Percentiles rank a stretch among this genome's conserved stretches.
phyloP scores from a whole-genome alignment of 2,329 filamentous ascomycete genomes.

The Pyricularia sp. region DNA sequence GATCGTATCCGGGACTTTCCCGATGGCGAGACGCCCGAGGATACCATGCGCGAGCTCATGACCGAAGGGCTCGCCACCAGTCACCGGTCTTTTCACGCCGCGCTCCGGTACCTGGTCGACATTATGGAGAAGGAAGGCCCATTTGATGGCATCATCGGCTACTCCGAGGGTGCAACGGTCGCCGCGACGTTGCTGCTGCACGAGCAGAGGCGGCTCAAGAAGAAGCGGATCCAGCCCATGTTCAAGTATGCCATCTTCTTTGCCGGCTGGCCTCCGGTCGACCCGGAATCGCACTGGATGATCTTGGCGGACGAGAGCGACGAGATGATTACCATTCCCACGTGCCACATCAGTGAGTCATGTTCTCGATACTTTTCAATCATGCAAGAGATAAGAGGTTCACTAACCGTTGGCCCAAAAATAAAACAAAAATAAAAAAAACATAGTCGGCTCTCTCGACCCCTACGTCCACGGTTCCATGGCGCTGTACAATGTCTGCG shows the following conservation, averaged over 20 bases:
- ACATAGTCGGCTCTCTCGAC: slow-evolving; percentile 41
- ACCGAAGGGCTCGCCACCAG: slow-evolving; percentile 20
- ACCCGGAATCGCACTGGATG: slow-evolving; percentile 29
- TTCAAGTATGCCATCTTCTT: slow-evolving; percentile 42
- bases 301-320: slow-evolving; percentile 39
- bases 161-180: slow-evolving; percentile 49
- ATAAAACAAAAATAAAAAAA: not conserved
- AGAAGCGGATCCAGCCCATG: slow-evolving; percentile 24
- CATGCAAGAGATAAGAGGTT: not conserved
- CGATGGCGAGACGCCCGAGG: slow-evolving; percentile 40
- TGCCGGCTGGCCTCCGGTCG: slow-evolving; percentile 43
- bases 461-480: slow-evolving; percentile 52
- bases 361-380: not conserved
- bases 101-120: slow-evolving; percentile 30
- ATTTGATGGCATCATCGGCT: slow-evolving; percentile 48
- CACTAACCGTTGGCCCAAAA: not conserved
- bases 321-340: slow-evolving; percentile 39
- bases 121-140: slow-evolving; percentile 34
- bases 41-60: slow-evolving; percentile 43
- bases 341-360: slow-evolving; percentile 38
- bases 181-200: slow-evolving; percentile 43
- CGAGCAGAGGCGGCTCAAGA: slow-evolving; percentile 30
- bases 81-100: slow-evolving; percentile 26
- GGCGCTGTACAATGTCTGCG: slow-evolving; percentile 52
- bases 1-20: slow-evolving; percentile 45